These are phyloP conservation scores for Graphiopsis chlorocephala DNA, from an alignment of 2,329 filamentous ascomycete species.

Conservation along the genomic window DNA sequence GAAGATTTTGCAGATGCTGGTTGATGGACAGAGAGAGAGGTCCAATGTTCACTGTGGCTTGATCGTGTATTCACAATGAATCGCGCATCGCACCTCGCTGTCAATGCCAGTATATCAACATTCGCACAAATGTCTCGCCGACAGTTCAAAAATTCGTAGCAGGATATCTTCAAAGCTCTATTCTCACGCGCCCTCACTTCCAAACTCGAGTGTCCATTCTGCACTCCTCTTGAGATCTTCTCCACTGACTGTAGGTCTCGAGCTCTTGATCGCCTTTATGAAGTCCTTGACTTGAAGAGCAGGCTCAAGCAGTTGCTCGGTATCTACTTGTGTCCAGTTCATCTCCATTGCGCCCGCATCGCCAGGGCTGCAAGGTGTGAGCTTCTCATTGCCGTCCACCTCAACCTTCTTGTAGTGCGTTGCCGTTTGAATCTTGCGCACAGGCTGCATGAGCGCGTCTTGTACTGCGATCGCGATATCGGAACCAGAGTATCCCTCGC, in stretches of 20 bases:
- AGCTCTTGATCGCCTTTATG: constrained; percentile 82
- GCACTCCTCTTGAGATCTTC: constrained; percentile 81
- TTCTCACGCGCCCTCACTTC: constrained; percentile 55
- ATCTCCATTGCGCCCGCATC: constrained; percentile 84
- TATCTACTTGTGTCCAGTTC: constrained; percentile 85
- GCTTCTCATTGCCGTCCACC: constrained; percentile 62
- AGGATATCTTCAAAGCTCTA: background rate
- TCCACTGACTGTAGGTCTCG: constrained; percentile 82
- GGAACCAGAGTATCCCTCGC: constrained; percentile 91
- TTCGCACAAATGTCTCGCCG: background rate
- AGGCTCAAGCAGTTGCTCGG: constrained; percentile 81
- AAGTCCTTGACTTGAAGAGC: constrained; percentile 88
- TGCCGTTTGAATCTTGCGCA: constrained; percentile 92
- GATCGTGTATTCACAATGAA: too few relatives aligned
- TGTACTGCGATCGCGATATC: constrained; percentile 97
- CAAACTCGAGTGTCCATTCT: constrained; percentile 96
- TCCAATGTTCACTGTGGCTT: background rate
- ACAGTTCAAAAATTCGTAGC: background rate
- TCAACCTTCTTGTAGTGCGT: constrained; percentile 93
- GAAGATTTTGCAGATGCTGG: background rate
- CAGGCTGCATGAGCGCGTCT: constrained; percentile 94
- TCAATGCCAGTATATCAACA: background rate
- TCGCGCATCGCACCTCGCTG: background rate
- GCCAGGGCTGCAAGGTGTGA: constrained; percentile 92
- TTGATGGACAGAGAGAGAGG: background rate